A percentile compares a stretch with the other conserved stretches of the same genome.
Evolutionary conservation across 2,329 filamentous ascomycete genomes (phyloP).

Genomic region (Microascus cirrosus): DNA sequence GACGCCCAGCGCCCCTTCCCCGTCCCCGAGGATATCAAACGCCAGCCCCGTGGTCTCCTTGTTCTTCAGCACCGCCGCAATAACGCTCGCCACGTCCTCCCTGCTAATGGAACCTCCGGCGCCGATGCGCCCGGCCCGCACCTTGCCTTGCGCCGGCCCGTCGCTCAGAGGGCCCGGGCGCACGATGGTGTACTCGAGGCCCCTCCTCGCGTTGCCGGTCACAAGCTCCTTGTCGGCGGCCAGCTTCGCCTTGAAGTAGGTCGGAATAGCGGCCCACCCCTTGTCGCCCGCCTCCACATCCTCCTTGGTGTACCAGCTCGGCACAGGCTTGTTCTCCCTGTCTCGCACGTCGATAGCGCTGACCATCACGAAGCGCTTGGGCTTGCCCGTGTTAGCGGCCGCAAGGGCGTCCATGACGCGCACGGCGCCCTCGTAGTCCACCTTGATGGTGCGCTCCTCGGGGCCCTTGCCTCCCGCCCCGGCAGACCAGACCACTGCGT

Average conservation of each 20-base stretch:
- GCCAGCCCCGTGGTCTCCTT: slow-evolving; percentile 26
- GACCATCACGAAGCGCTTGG: slow-evolving; percentile 31
- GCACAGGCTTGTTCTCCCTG: slow-evolving; percentile 20
- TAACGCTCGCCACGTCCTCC: slow-evolving; percentile 31
- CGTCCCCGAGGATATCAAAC: slow-evolving; percentile 27
- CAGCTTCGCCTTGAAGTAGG: slow-evolving; percentile 29
- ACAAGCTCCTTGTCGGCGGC: slow-evolving; percentile 26
- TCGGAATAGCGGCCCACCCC: slow-evolving; percentile 24
- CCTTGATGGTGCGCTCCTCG: slow-evolving; percentile 26
- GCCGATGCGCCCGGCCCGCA: slow-evolving; percentile 29
- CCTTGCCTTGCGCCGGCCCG: slow-evolving; percentile 21
- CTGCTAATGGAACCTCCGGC: slow-evolving; percentile 22
- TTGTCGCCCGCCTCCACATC: slow-evolving; percentile 21
- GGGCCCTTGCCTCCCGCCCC: slow-evolving; percentile 13
- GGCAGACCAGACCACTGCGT: slow-evolving; percentile 20
- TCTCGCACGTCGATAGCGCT: slow-evolving; percentile 32
- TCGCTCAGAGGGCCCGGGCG: slow-evolving; percentile 27
- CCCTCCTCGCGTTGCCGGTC: slow-evolving; percentile 21
- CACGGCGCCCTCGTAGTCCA: slow-evolving; percentile 33
- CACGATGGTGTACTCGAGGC: slow-evolving; percentile 32
- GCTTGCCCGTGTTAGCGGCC: slow-evolving; percentile 17
- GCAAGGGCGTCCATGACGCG: slow-evolving; percentile 31
- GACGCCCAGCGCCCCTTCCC: slow-evolving; percentile 19
- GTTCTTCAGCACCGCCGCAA: slow-evolving; percentile 26
- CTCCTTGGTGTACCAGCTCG: slow-evolving; percentile 29